Conservation (phyloP, 2,329 filamentous ascomycete species). For the Xylariaceae sp. region DNA sequence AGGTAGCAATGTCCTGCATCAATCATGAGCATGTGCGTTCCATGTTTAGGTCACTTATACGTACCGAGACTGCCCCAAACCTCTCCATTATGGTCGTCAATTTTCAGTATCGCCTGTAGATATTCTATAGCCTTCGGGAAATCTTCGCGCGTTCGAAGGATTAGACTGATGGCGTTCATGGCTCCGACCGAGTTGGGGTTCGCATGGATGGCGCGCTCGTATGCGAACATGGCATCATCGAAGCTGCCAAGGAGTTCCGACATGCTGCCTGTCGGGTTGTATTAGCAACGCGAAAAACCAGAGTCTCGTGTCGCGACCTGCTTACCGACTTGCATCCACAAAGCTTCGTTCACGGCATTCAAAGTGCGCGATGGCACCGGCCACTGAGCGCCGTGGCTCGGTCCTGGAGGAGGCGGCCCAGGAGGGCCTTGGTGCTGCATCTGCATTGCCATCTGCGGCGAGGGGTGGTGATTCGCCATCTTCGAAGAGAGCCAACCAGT, state of each 20-base stretch:
- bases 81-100: conserved; percentile 86
- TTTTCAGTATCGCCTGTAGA: conserved; percentile 81
- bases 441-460: conserved; percentile 71
- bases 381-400: conserved; percentile 53
- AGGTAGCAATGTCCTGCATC: conserved; percentile 85
- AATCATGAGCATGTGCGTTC: conserved; percentile 13
- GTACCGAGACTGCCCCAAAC: conserved; percentile 92
- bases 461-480: conserved; percentile 78
- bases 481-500: conserved; percentile 9
- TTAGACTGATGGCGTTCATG: conserved; percentile 91
- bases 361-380: conserved; percentile 69
- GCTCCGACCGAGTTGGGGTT: conserved; percentile 86
- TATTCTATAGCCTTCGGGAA: conserved; percentile 94
- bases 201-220: conserved; percentile 82
- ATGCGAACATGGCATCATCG: conserved; percentile 84
- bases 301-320: conserved; percentile 7
- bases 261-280: conserved; percentile 61
- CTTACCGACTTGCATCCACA: conserved; percentile 92
- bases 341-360: conserved; percentile 72
- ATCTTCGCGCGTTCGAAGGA: conserved; percentile 86
- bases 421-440: conserved; percentile 65
- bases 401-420: conserved; percentile 48
- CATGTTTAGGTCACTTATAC: conserved; percentile 19
- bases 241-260: conserved; percentile 84
- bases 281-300: conserved; percentile 11